phyloP scores from a whole-genome alignment of 169 alveolate species.

The Sarcocystis neurona region DNA sequence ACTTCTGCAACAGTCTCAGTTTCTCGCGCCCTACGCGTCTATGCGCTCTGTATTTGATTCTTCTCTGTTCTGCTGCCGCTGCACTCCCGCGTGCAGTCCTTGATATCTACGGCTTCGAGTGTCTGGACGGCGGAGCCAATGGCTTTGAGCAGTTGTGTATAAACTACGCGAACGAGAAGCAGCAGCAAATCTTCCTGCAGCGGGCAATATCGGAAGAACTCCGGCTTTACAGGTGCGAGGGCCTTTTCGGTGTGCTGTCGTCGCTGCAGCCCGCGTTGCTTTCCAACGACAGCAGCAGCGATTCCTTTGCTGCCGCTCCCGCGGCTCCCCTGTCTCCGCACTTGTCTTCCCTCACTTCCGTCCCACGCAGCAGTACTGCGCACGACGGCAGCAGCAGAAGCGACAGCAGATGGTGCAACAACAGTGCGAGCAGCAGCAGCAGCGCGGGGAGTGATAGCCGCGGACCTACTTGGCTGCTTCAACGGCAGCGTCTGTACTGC shows the following conservation, averaged over 20 bases:
- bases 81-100: slow-evolving; percentile 24
- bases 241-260: background rate
- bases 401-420: too few species aligned
- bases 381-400: too few species aligned
- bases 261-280: background rate
- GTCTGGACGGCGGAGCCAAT: slow-evolving; percentile 57
- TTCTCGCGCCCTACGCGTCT: too few species aligned
- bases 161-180: slow-evolving; percentile 87
- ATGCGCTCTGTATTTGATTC: background rate
- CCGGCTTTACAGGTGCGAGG: slow-evolving; percentile 44
- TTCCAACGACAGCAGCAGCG: background rate
- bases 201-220: slow-evolving; percentile 73
- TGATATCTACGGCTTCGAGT: slow-evolving; percentile 57
- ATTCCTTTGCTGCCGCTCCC: background rate
- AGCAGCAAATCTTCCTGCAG: slow-evolving; percentile 85
- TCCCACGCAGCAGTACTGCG: too few species aligned
- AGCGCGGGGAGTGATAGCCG: background rate
- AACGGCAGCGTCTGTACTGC: background rate
- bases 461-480: background rate
- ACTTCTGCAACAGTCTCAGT: too few species aligned
- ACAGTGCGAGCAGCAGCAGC: slow-evolving; percentile 35
- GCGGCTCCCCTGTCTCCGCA: background rate
- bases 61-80: too few species aligned
- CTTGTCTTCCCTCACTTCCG: too few species aligned
- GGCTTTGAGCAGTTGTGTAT: slow-evolving; percentile 89